Evolutionary conservation across 2,329 filamentous ascomycete genomes (phyloP).

Genomic region (Colletotrichum sp.): DNA sequence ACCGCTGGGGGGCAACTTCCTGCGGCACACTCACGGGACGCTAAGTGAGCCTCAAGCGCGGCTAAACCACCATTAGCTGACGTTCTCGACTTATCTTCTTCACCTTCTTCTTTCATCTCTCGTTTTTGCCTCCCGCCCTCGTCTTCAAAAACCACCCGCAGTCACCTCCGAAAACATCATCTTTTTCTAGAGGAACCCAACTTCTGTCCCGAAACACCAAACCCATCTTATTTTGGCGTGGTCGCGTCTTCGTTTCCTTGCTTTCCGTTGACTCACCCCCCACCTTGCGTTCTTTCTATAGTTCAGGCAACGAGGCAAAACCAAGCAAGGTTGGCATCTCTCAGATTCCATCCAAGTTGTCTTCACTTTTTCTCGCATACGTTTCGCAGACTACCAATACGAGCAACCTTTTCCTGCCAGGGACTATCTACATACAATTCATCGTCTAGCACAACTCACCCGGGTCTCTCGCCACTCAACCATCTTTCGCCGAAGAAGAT

Average conservation of each 20-base stretch:
- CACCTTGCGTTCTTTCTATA: background rate
- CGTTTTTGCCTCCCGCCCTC: background rate
- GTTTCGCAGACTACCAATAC: background rate
- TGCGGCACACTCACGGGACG: slow-evolving; percentile 1
- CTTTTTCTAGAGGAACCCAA: background rate
- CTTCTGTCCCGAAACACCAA: background rate
- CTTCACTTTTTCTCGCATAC: background rate
- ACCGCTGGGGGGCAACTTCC: background rate
- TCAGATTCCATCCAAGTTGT: background rate
- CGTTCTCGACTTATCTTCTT: slow-evolving; percentile 7
- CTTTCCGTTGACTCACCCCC: background rate
- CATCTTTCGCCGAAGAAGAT: background rate
- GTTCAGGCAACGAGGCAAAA: background rate
- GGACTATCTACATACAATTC: background rate
- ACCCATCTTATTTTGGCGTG: background rate
- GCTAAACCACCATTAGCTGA: background rate
- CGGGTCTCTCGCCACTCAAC: background rate
- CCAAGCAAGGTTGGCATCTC: background rate
- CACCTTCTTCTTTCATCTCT: background rate
- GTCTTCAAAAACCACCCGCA: background rate
- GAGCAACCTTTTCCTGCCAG: background rate
- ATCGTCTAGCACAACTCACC: background rate
- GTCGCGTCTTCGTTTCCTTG: background rate
- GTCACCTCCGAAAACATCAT: background rate
- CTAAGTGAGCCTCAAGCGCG: slow-evolving; percentile 13